phyloP scores from a whole-genome alignment of 306 rosid genomes.

The Amphicarpaea edgeworthii region DNA sequence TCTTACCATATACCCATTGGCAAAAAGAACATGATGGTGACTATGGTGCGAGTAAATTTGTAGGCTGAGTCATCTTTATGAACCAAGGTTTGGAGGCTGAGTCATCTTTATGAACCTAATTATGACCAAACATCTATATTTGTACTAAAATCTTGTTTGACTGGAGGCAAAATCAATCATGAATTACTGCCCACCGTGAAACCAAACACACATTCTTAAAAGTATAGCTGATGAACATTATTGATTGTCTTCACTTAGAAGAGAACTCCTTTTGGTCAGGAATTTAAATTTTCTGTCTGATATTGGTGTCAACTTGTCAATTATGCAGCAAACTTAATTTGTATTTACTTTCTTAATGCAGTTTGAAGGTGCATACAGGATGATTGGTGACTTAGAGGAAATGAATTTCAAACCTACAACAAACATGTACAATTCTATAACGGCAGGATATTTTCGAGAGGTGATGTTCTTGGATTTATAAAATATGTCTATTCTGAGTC shows the following conservation, averaged over 20 bases:
- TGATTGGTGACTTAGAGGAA: slow-evolving; percentile 64
- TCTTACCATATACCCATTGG: no score
- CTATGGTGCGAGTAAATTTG: no score
- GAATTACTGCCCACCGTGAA: neutral
- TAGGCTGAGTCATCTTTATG: no score
- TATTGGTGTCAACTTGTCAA: neutral
- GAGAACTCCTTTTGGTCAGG: neutral
- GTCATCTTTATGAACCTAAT: neutral
- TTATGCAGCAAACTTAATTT: slow-evolving; percentile 18
- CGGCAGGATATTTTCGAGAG: slow-evolving; percentile 93
- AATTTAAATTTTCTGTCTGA: neutral
- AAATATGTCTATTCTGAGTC: slow-evolving; percentile 1
- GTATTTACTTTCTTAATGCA: slow-evolving; percentile 52
- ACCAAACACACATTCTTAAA: neutral
- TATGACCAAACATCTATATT: neutral
- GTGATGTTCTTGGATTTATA: slow-evolving; percentile 55
- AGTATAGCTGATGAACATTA: neutral
- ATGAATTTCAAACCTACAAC: slow-evolving; percentile 58
- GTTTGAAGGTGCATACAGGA: slow-evolving; percentile 71
- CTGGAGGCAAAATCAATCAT: neutral
- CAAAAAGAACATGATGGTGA: no score
- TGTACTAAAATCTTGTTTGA: neutral
- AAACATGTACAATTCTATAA: slow-evolving; percentile 78
- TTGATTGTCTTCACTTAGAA: neutral
- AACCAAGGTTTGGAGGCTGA: neutral